Evolutionary conservation across 441 rosid genomes (phyloP), one percentile per base, ranked within the genome.

Genomic region (Jatropha podagrica): DNA sequence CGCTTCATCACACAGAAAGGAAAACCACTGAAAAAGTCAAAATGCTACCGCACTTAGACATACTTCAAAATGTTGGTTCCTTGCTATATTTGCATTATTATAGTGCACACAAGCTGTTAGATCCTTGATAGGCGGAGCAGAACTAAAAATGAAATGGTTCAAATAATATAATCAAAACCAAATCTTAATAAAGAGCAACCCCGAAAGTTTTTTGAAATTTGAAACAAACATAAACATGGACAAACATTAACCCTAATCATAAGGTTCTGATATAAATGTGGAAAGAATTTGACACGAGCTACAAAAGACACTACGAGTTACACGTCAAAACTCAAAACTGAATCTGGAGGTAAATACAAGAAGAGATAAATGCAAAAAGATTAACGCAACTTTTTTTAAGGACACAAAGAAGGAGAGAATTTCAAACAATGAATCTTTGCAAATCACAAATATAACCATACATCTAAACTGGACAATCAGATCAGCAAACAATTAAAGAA

Each of bases 401-500:
- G 20, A 17, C 27, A 18, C 9, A 68, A 56, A 70, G 51, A 8
- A n/a, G 26, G 61, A n/a, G n/a, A 42, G 17, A 18, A 18, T 49
- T 52, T 32, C 46, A 54, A 58, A 54, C 4, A 1, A 54, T 14
- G 14, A 68, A 26, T 49, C 41, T 4, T 15, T 1, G 49, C 7
- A 27, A 67, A 44, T 44, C 17, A 46, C 42, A 61, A 70, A 38
- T 5, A 41, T 20, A 41, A 59, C 23, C 32, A 72, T 23, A 72
- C 10, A n/a, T 12, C 37, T 0, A 15, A 6, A 54, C 20, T 68
- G 26, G 58, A 70, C 74, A 68, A 51, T 49, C 70, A 75, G 68
- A 32, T 46, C 13, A 18, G 12, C 5, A 55, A 52, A 26, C 14
- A 38, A 40, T 44, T 42, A 69, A 68, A 68, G 61, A 58, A 49